A percentile compares a stretch with the other conserved stretches of the same genome.
Conservation (phyloP, 495 filamentous ascomycete species). For the Chaetomidium leptoderma region DNA sequence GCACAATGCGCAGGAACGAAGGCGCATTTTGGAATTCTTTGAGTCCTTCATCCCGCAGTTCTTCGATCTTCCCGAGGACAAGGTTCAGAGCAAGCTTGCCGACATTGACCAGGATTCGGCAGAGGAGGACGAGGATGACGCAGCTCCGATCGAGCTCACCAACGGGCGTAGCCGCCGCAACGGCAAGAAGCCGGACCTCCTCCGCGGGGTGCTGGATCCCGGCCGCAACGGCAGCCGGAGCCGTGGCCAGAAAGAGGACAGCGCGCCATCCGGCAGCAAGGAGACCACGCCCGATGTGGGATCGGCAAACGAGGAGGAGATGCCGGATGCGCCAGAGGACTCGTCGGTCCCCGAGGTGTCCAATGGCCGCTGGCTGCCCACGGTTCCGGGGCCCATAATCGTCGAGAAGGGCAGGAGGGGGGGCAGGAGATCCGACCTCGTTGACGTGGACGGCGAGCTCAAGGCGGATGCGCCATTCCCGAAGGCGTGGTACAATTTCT, state of each 20-base stretch:
- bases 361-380: conserved; percentile 53
- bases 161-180: conserved; percentile 62
- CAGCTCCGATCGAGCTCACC: conserved; percentile 46
- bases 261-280: conserved; percentile 67
- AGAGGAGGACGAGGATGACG: conserved; percentile 69
- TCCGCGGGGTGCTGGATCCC: conserved; percentile 79
- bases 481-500: conserved; percentile 77
- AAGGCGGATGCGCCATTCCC: conserved; percentile 76
- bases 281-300: conserved; percentile 80
- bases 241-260: conserved; percentile 67
- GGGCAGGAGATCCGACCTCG: conserved; percentile 35
- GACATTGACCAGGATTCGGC: conserved; percentile 60
- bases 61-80: conserved; percentile 75
- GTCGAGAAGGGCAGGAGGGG: conserved; percentile 35
- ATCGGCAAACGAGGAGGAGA: conserved; percentile 64
- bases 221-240: conserved; percentile 59
- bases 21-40: conserved; percentile 75
- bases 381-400: conserved; percentile 46
- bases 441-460: conserved; percentile 56
- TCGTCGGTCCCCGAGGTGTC: conserved; percentile 45
- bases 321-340: conserved; percentile 50
- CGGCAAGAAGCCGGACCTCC: conserved; percentile 72
- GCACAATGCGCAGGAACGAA: conserved; percentile 65
- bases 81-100: conserved; percentile 72
- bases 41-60: conserved; percentile 84